Base-by-base conservation (phyloP, 805 yeast species). In the Saccharomycopsis microspora region DNA sequence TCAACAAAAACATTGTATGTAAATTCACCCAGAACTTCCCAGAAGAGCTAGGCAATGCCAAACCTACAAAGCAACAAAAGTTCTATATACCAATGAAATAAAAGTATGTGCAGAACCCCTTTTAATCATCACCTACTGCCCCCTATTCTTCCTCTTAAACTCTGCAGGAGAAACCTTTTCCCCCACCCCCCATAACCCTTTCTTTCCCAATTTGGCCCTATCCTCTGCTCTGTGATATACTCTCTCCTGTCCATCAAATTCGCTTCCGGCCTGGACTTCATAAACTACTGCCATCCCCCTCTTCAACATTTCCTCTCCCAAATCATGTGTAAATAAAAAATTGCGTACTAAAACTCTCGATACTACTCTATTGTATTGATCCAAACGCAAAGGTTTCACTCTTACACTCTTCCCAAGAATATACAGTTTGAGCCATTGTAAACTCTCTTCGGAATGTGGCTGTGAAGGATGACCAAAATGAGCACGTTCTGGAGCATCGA, bases 391-490 rank as follows among this genome's bases (percentile, higher is more conserved):
- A 0, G 97, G 96, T 49, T 85, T 80, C 3, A 93, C 75, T 49
- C 82, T 76, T 6, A 89, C 80, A 46, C 70, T 68, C 42, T 76
- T 71, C 0, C 94, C 90, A 46, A 82, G 58, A 1, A 90, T 58
- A 57, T 76, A 83, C 9, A 64, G 55, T 36, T 82, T 68, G 34
- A 93, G 67, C 96, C 96, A 93, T 4, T 58, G 58, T 48, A 89
- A 63, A 0, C 97, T 93, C 55, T 93, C 97, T 39, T 80, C 85
- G 35, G 93, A 78, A 59, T 64, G 84, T 0, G 93, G 90, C 60
- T 93, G 98, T 0, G 95, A 83, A 0, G 94, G 88, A 51, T 84
- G 83, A 1, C 98, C 98, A 63, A 86, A 93, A 67, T 93, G 97
- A 1, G 95, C 76, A 40, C 94, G 69, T 60, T 93, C 98, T 1